Base-by-base conservation (phyloP, 352 stramenopile species). In the Aphanomyces astaci region DNA sequence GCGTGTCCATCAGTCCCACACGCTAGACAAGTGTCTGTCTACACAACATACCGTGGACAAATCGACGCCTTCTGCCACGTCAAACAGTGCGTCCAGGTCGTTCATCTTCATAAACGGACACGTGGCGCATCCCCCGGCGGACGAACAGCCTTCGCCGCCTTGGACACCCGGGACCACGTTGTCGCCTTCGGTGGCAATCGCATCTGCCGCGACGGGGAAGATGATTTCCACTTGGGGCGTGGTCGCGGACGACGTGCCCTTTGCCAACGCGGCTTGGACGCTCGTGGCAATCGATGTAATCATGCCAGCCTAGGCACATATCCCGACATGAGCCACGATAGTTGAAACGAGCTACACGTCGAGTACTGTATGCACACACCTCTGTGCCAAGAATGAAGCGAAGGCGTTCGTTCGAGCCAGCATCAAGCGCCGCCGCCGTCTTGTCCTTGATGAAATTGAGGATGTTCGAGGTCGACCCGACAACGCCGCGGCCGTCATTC, bases 71-170 rank as follows among this genome's bases (percentile, higher is more conserved):
- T 95, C 85, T 48, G 73, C 79, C 54, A 99, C 87, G 69, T 97
- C 84, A 71, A 97, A 90, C 10, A 99, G 77, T n/a, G 94, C 89
- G 71, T 99, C 95, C 43, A 99, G 87, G 78, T 98, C 92, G 80
- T 99, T 99, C 95, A 98, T 98, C 79, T 98, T 98, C 96, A 99
- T 99, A 72, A 98, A 99, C 3, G 96, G 96, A 59, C 96, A 99
- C 11, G 96, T 99, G 17, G 96, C 96, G 69, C 96, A 99, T 53
- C 96, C 96, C 27, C 96, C 96, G 27, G 94, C 93, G 56, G 93
- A 98, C n/a, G 88, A 97, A 78, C 96, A 98, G 31, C 95, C 96
- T 76, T 99, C 96, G 22, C 94, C 94, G 25, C 94, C 95, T 62
- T 83, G 76, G 15, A 97, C 92, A 51, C 93, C 92, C 10, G 92